Conservation (phyloP, 2,329 filamentous ascomycete genomes). For the Monosporascus sp. region DNA sequence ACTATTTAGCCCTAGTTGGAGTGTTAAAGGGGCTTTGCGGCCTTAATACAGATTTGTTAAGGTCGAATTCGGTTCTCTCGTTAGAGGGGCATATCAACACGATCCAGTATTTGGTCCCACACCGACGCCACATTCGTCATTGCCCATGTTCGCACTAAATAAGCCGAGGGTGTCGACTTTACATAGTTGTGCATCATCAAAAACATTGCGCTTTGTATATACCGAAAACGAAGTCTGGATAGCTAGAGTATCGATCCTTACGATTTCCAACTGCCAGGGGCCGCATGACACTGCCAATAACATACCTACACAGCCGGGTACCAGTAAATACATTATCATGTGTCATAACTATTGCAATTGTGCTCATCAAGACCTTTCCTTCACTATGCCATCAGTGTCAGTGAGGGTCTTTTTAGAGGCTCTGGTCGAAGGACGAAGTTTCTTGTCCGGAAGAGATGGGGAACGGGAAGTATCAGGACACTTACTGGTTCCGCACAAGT, state of each 20-base stretch:
- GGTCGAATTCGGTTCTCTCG: neutral
- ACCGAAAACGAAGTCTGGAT: no score
- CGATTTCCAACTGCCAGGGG: neutral
- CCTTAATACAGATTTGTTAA: no score
- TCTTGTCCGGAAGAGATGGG: no score
- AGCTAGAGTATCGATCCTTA: neutral
- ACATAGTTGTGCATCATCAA: no score
- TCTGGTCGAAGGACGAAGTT: no score
- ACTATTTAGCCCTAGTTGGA: no score
- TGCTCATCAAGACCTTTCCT: neutral
- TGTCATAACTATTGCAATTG: neutral
- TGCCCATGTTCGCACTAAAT: neutral
- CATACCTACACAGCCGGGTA: neutral
- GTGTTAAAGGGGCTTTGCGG: no score
- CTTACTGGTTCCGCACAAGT: slow-evolving; percentile 46
- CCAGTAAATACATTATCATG: neutral
- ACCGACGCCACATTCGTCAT: neutral
- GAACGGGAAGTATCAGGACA: slow-evolving; percentile 22
- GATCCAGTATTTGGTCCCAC: slow-evolving; percentile 1
- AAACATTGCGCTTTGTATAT: no score
- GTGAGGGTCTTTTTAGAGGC: neutral
- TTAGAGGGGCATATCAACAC: slow-evolving; percentile 4
- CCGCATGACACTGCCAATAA: neutral
- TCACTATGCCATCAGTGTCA: neutral
- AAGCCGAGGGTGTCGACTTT: no score